Conservation (phyloP, 768 basidiomycete genomes). For the Leucocoprinus birnbaumii region DNA sequence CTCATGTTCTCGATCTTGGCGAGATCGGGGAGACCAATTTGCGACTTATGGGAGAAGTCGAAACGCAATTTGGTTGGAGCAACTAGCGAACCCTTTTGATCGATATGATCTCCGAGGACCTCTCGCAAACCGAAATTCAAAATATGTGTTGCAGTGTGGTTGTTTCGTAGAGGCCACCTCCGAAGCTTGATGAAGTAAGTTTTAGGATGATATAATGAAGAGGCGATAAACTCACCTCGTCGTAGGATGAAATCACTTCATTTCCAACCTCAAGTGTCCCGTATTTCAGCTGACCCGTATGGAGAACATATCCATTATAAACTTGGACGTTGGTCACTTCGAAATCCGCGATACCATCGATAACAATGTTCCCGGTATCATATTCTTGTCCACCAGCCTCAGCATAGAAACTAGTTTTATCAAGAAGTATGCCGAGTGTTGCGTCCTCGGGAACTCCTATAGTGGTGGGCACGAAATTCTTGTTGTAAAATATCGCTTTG, state of each 20-base stretch:
- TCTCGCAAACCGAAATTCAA: conserved; percentile 94
- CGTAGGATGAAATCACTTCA: conserved; percentile 85
- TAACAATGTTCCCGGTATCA: conserved; percentile 92
- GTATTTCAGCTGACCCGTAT: conserved; percentile 88
- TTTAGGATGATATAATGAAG: neutral
- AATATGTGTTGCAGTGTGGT: conserved; percentile 98
- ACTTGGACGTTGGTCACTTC: conserved; percentile 91
- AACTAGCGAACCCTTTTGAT: conserved; percentile 97
- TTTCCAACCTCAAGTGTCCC: conserved; percentile 78
- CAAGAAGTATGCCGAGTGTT: conserved; percentile 83
- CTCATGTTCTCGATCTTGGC: conserved; percentile 80
- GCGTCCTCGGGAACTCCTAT: conserved; percentile 58
- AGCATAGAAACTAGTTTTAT: conserved; percentile 94
- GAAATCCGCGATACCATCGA: conserved; percentile 90
- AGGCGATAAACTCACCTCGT: conserved; percentile 58
- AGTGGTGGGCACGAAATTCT: conserved; percentile 71
- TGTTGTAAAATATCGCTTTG: conserved; percentile 83
- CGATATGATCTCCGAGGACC: conserved; percentile 93
- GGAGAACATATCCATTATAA: conserved; percentile 94
- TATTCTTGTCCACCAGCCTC: conserved; percentile 97
- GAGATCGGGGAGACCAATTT: conserved; percentile 75
- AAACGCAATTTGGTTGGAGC: conserved; percentile 95
- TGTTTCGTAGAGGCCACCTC: conserved; percentile 93
- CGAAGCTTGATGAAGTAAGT: conserved; percentile 54
- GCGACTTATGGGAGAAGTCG: conserved; percentile 96